These are phyloP conservation scores for Gillenia trifoliata DNA, from an alignment of 306 rosid species.

Conservation along the genomic window DNA sequence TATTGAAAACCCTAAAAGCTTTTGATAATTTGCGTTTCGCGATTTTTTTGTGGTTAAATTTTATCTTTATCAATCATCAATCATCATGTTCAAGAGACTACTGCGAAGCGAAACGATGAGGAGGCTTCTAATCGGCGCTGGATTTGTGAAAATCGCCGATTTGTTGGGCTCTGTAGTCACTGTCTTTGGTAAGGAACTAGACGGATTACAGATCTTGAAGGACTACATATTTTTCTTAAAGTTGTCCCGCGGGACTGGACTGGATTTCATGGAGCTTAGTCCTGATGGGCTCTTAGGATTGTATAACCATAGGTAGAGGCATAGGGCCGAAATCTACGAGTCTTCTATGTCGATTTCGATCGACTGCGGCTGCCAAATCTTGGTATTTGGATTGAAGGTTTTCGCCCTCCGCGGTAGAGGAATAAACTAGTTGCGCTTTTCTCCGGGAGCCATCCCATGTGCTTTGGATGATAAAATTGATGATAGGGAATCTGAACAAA, in stretches of 20 bases:
- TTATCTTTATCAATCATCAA: constrained; percentile 9
- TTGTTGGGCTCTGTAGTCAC: constrained; percentile 1
- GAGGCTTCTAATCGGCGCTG: background rate
- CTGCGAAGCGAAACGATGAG: constrained; percentile 4
- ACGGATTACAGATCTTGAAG: constrained; percentile 24
- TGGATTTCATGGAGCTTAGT: background rate
- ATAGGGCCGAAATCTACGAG: background rate
- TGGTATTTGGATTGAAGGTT: background rate
- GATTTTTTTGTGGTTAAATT: constrained; percentile 26
- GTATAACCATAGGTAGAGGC: constrained; percentile 1
- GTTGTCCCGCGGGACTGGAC: background rate
- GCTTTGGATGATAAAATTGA: background rate
- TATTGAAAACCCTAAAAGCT: constrained; percentile 37
- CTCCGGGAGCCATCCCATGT: background rate
- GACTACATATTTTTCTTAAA: background rate
- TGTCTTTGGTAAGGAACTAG: background rate
- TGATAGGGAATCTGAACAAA: constrained; percentile 9
- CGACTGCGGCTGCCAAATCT: background rate
- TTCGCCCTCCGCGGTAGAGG: background rate
- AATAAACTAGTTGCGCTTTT: constrained; percentile 1
- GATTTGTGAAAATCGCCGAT: background rate
- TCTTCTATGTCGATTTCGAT: constrained; percentile 1
- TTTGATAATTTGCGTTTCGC: constrained; percentile 32
- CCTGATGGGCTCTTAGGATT: constrained; percentile 13
- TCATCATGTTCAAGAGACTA: constrained; percentile 8